Conservation (phyloP, 2,329 filamentous ascomycete species). For the Penicillium sp. region DNA sequence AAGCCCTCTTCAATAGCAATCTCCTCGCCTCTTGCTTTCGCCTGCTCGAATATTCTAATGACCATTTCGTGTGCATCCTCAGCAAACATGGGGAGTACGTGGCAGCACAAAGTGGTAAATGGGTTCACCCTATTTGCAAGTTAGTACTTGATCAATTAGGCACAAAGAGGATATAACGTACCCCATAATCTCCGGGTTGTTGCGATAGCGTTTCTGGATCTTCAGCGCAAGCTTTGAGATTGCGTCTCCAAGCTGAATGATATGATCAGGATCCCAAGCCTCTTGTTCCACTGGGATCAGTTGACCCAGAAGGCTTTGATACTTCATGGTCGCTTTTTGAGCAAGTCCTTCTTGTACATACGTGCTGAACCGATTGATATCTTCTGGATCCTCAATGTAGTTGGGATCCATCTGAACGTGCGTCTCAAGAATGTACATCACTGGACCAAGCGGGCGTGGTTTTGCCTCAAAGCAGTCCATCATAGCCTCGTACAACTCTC, state of each 20-base stretch:
- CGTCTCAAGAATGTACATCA: constrained; percentile 76
- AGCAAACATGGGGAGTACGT: constrained; percentile 85
- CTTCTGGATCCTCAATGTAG: constrained; percentile 69
- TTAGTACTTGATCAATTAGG: constrained; percentile 17
- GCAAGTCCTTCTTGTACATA: constrained; percentile 71
- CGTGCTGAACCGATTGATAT: constrained; percentile 68
- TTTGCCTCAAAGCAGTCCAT: constrained; percentile 89
- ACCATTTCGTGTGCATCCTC: constrained; percentile 85
- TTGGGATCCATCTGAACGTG: constrained; percentile 77
- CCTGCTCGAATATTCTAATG: constrained; percentile 71
- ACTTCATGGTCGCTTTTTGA: constrained; percentile 73
- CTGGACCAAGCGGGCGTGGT: constrained; percentile 72
- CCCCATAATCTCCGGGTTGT: constrained; percentile 84
- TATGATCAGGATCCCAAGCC: constrained; percentile 86
- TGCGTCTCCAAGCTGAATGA: constrained; percentile 82
- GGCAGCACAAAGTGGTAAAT: constrained; percentile 71
- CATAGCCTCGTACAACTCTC: constrained; percentile 84
- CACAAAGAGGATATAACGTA: constrained; percentile 49
- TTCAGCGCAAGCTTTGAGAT: constrained; percentile 83
- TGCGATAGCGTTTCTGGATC: constrained; percentile 88
- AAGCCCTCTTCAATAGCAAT: constrained; percentile 90
- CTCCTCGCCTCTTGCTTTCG: constrained; percentile 68
- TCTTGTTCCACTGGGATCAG: constrained; percentile 77
- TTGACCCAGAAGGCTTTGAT: constrained; percentile 73
- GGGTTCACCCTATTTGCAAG: constrained; percentile 51